Evolutionary conservation across 2,329 filamentous ascomycete genomes (phyloP).

Genomic region (Coleophoma cylindrospora): DNA sequence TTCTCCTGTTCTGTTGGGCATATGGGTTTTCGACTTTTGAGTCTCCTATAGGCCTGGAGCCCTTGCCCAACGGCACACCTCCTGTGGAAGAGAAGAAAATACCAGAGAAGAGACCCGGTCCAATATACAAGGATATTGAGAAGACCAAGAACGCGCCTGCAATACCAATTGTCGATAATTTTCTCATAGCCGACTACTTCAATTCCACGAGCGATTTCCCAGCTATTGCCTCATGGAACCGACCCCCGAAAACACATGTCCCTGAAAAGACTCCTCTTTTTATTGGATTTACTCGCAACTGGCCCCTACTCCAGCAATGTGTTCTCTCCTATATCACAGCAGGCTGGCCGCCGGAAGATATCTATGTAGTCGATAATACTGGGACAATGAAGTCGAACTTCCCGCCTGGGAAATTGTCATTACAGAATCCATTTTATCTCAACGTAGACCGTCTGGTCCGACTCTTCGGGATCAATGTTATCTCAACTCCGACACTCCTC

Average conservation of each 20-base stretch:
- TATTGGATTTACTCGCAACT: constrained; percentile 54
- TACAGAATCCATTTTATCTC: constrained; percentile 49
- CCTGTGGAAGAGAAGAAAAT: not conserved
- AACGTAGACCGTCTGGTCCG: constrained; percentile 38
- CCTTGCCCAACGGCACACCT: not conserved
- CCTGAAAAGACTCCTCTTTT: constrained; percentile 45
- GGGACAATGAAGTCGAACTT: constrained; percentile 45
- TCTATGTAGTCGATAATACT: constrained; percentile 53
- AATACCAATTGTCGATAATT: constrained; percentile 7
- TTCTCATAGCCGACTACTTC: constrained; percentile 3
- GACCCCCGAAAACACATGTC: constrained; percentile 32
- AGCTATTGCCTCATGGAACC: constrained; percentile 39
- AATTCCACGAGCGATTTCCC: constrained; percentile 23
- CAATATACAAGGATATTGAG: not conserved
- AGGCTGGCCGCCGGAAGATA: constrained; percentile 49
- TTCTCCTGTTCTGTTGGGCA: not conserved
- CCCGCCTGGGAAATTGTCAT: constrained; percentile 20
- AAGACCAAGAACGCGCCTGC: not conserved
- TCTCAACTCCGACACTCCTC: constrained; percentile 39
- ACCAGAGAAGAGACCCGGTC: not conserved
- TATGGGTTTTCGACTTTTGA: not conserved
- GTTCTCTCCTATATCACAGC: constrained; percentile 53
- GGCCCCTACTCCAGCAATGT: constrained; percentile 48
- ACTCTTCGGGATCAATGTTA: constrained; percentile 41
- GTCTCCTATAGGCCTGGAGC: not conserved